These are phyloP conservation scores for Malassezia furfur DNA, from an alignment of 1,284 basidiomycete species.

Conservation along the genomic window DNA sequence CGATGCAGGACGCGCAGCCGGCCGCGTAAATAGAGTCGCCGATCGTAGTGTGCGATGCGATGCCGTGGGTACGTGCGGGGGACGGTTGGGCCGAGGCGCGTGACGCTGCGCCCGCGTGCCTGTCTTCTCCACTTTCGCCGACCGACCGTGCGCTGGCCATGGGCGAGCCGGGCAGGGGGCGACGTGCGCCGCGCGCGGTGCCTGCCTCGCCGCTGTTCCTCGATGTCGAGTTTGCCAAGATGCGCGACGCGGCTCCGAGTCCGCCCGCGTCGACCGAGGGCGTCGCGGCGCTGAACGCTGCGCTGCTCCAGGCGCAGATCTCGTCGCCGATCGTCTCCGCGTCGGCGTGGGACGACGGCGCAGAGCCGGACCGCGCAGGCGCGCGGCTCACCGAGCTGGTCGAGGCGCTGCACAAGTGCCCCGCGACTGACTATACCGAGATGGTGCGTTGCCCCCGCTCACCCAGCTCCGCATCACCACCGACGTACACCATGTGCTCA, in stretches of 20 bases:
- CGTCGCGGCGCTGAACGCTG: background rate
- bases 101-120: background rate
- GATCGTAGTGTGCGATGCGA: too few relatives aligned
- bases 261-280: background rate
- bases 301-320: background rate
- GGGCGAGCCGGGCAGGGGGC: background rate
- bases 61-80: too few relatives aligned
- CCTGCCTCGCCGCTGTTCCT: background rate
- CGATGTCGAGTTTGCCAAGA: background rate
- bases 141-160: background rate
- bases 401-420: background rate
- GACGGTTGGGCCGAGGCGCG: background rate
- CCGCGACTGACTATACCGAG: background rate
- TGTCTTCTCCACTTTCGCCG: background rate
- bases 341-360: background rate
- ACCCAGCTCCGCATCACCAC: constrained; percentile 25
- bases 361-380: background rate
- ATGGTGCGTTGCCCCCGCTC: constrained; percentile 2
- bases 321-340: background rate
- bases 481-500: constrained; percentile 27
- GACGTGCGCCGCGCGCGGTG: background rate
- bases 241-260: background rate
- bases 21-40: background rate
- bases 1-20: constrained; percentile 14
- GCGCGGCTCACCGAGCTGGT: background rate